A percentile compares a stretch with the other conserved stretches of the same genome.
Evolutionary conservation across 257 asterid genomes (phyloP).

Genomic region (Pogostemon cablin): DNA sequence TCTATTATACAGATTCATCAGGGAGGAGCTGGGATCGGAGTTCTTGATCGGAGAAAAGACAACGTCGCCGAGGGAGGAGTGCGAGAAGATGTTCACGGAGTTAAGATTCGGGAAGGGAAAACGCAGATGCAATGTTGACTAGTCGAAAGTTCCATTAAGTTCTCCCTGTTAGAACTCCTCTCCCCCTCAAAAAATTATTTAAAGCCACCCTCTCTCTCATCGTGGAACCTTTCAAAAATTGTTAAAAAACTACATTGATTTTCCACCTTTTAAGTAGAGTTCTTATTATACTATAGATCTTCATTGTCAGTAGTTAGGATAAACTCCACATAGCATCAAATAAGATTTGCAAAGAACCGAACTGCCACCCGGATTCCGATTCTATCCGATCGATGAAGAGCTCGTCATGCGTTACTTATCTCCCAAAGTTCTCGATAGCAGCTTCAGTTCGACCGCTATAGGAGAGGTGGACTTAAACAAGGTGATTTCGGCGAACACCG

Average conservation of each 20-base stretch:
- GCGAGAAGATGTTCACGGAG: too few species aligned
- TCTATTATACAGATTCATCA: too few species aligned
- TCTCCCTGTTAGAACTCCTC: constrained; percentile 10
- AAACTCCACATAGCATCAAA: background rate
- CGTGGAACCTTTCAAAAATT: background rate
- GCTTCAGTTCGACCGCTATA: constrained; percentile 46
- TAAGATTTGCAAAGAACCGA: constrained; percentile 23
- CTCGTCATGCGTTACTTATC: constrained; percentile 60
- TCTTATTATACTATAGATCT: background rate
- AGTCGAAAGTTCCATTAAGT: constrained; percentile 24
- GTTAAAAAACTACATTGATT: constrained; percentile 20
- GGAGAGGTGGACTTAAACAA: constrained; percentile 69
- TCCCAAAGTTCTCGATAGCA: constrained; percentile 46
- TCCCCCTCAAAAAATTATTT: background rate
- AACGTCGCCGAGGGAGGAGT: too few species aligned
- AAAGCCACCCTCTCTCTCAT: too few species aligned
- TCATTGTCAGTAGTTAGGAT: background rate
- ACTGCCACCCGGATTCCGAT: constrained; percentile 71
- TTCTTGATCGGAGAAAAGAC: too few species aligned
- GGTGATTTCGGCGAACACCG: constrained; percentile 23
- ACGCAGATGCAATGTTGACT: too few species aligned
- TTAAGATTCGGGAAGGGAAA: too few species aligned
- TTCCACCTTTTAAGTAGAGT: constrained; percentile 17
- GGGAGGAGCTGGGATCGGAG: too few species aligned
- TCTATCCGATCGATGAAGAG: constrained; percentile 73